A percentile compares a stretch with the other conserved stretches of the same genome.
These are phyloP conservation scores for Taphrina deformans DNA, from an alignment of 1,139 yeast genomes.

Conservation along the genomic window DNA sequence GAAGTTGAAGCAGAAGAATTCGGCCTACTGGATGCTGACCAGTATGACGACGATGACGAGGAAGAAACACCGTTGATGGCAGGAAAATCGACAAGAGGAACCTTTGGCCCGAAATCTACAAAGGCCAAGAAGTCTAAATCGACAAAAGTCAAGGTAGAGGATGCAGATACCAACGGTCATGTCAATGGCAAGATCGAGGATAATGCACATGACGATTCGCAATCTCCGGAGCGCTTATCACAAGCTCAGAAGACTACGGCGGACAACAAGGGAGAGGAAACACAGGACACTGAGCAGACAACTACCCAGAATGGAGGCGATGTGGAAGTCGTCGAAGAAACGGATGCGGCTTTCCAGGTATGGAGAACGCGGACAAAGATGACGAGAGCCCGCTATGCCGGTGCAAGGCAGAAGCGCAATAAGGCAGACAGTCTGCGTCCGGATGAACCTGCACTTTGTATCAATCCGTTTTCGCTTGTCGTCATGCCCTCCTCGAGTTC, in stretches of 20 bases:
- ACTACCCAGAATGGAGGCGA: slow-evolving; percentile 7
- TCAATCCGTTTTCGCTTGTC: slow-evolving; percentile 3
- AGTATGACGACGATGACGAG: slow-evolving; percentile 22
- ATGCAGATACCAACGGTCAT: slow-evolving; percentile 5
- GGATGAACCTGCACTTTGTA: slow-evolving; percentile 6
- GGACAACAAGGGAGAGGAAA: not conserved
- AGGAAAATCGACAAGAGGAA: slow-evolving; percentile 28
- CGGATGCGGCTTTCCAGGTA: slow-evolving; percentile 13
- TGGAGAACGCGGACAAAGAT: slow-evolving; percentile 31
- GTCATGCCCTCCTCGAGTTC: not conserved
- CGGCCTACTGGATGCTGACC: slow-evolving; percentile 17
- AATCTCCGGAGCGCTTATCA: slow-evolving; percentile 5
- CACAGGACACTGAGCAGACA: not conserved
- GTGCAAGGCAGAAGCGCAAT: slow-evolving; percentile 23
- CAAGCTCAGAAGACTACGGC: slow-evolving; percentile 18
- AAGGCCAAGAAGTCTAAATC: slow-evolving; percentile 26
- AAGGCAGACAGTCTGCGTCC: slow-evolving; percentile 12
- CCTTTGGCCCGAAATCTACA: slow-evolving; percentile 26
- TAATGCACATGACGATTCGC: slow-evolving; percentile 1
- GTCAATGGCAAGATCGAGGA: slow-evolving; percentile 3
- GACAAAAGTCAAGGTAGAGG: not conserved
- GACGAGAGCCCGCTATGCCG: slow-evolving; percentile 20
- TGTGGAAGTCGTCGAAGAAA: slow-evolving; percentile 21
- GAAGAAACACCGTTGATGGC: slow-evolving; percentile 2
- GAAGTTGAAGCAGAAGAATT: slow-evolving; percentile 84